These are phyloP conservation scores for Sporisorium scitamineum DNA, from an alignment of 1,284 basidiomycete genomes.

Conservation along the genomic window DNA sequence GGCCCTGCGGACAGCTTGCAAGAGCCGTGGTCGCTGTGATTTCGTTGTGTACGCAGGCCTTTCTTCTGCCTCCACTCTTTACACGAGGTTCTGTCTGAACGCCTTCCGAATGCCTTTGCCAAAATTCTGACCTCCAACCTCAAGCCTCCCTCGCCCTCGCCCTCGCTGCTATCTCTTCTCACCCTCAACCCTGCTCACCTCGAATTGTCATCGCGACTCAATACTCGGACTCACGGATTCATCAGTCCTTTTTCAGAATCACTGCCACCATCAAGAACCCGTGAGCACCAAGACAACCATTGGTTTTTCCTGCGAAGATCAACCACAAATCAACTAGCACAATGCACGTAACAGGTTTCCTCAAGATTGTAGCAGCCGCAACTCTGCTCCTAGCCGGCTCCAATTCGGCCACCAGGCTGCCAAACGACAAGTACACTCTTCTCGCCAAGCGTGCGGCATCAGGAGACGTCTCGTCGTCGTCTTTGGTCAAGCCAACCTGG, in stretches of 20 bases:
- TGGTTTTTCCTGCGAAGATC: neutral
- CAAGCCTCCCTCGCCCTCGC: neutral
- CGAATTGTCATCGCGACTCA: too few relatives aligned
- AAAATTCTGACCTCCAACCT: neutral
- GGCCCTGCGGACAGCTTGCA: neutral
- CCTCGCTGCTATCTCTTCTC: conserved; percentile 1
- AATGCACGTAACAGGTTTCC: conserved; percentile 18
- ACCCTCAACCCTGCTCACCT: neutral
- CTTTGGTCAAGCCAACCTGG: conserved; percentile 20
- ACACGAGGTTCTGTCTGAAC: neutral
- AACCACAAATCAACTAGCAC: neutral
- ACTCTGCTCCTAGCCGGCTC: conserved; percentile 10
- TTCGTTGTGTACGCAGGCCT: too few relatives aligned
- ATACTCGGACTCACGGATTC: too few relatives aligned
- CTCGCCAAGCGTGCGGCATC: conserved; percentile 10
- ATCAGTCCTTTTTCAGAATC: neutral
- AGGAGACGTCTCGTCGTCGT: conserved; percentile 18
- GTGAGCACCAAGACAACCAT: neutral
- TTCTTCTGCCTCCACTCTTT: neutral
- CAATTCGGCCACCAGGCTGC: conserved; percentile 8
- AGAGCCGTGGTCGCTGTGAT: neutral
- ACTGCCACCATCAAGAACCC: neutral
- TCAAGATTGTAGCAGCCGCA: conserved; percentile 13
- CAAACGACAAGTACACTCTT: conserved; percentile 18
- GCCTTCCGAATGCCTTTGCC: neutral